These are phyloP conservation scores for Penicillium sp. DNA, from an alignment of 2,329 filamentous ascomycete species.

Conservation along the genomic window DNA sequence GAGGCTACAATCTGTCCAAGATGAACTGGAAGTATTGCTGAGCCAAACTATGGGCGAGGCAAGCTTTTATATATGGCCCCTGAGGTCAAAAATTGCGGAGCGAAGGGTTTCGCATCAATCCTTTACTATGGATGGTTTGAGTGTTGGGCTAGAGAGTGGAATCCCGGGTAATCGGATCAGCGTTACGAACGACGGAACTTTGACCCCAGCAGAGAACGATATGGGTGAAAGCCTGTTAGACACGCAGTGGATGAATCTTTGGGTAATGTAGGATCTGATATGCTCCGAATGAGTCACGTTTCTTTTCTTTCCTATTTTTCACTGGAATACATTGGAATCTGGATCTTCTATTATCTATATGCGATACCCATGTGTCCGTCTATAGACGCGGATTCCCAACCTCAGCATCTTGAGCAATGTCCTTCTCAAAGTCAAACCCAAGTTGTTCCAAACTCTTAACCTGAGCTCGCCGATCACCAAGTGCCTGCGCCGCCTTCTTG, in stretches of 20 bases:
- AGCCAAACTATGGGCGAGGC: neutral
- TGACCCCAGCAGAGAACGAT: neutral
- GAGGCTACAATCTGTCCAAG: neutral
- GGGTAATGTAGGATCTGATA: neutral
- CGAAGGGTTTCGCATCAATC: neutral
- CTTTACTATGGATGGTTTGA: neutral
- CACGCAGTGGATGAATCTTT: neutral
- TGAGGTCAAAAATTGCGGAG: neutral
- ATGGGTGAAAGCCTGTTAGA: neutral
- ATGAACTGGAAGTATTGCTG: neutral
- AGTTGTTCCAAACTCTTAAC: slow-evolving; percentile 39
- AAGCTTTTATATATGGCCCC: neutral
- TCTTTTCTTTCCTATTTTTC: neutral
- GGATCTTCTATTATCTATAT: neutral
- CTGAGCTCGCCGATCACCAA: slow-evolving; percentile 37
- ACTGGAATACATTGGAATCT: neutral
- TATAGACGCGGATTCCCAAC: neutral
- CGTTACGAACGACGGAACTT: neutral
- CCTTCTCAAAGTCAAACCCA: slow-evolving; percentile 40
- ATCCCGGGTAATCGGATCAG: neutral
- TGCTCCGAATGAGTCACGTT: neutral
- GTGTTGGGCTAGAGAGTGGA: neutral
- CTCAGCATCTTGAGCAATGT: neutral
- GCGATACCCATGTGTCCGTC: neutral
- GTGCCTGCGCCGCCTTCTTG: slow-evolving; percentile 40